These are phyloP conservation scores for Solanum neorickii DNA, from an alignment of 257 asterid genomes.

Conservation along the genomic window DNA sequence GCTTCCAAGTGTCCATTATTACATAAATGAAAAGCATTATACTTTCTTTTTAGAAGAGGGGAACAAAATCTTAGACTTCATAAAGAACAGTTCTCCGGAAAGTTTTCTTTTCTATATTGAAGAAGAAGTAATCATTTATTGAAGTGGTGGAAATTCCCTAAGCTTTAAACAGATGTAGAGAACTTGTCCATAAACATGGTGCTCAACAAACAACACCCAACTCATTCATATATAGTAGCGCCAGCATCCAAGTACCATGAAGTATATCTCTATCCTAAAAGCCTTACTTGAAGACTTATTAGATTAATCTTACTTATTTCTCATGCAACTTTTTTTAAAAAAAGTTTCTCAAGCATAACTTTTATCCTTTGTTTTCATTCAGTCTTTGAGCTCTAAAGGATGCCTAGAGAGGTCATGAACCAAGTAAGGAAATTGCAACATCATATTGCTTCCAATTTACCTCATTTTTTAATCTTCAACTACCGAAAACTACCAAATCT, in stretches of 20 bases:
- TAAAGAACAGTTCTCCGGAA: background rate
- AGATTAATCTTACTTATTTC: background rate
- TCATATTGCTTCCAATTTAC: background rate
- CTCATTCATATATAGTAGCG: background rate
- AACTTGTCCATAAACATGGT: background rate
- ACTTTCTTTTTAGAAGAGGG: background rate
- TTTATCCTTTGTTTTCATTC: background rate
- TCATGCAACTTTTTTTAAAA: background rate
- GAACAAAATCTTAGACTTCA: background rate
- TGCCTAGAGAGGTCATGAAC: background rate
- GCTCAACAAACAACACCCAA: background rate
- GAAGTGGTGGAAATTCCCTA: background rate
- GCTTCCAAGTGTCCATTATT: background rate
- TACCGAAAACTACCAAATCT: background rate
- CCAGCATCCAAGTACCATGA: background rate
- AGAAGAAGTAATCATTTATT: background rate
- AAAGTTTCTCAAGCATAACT: background rate
- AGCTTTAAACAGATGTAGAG: background rate
- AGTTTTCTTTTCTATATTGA: background rate
- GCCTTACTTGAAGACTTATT: background rate
- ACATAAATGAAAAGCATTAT: background rate
- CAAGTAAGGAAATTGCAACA: background rate
- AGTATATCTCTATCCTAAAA: background rate
- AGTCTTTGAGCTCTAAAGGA: background rate
- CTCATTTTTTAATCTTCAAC: background rate